phyloP scores from a whole-genome alignment of 179 eudicot species.

The Camellia oleifera region DNA sequence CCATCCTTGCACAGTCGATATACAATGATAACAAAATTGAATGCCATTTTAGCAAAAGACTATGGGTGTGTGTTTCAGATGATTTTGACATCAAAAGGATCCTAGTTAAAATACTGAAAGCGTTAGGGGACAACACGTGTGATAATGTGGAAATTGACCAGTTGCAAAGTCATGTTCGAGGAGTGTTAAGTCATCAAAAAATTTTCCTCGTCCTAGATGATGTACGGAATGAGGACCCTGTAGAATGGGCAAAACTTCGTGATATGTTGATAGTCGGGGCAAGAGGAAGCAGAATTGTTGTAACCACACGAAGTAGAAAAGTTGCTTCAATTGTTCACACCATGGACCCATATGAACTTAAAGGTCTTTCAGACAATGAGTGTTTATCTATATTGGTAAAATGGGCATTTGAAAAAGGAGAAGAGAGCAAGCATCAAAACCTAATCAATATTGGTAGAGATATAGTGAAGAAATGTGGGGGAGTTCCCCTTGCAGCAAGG shows the following conservation, averaged over 20 bases:
- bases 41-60: not conserved
- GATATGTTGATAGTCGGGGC: slow-evolving; percentile 24
- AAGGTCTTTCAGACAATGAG: slow-evolving; percentile 22
- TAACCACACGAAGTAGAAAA: slow-evolving; percentile 26
- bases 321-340: slow-evolving; percentile 26
- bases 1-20: slow-evolving; percentile 23
- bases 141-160: slow-evolving; percentile 10
- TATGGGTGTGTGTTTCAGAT: slow-evolving; percentile 29
- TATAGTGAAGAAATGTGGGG: slow-evolving; percentile 22
- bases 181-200: slow-evolving; percentile 17
- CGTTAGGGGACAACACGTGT: not conserved
- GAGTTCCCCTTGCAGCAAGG: slow-evolving; percentile 24
- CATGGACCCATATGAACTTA: slow-evolving; percentile 3
- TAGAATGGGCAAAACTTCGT: slow-evolving; percentile 21
- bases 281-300: slow-evolving; percentile 24
- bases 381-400: slow-evolving; percentile 21
- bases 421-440: not conserved
- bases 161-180: slow-evolving; percentile 19
- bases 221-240: slow-evolving; percentile 29
- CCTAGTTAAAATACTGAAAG: slow-evolving; percentile 10
- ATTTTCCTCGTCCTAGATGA: slow-evolving; percentile 35
- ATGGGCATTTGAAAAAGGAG: slow-evolving; percentile 19
- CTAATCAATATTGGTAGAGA: slow-evolving; percentile 26
- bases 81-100: slow-evolving; percentile 17
- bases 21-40: slow-evolving; percentile 19